Evolutionary conservation across 2,329 filamentous ascomycete species (phyloP).

Genomic region (Aureobasidium sp.): DNA sequence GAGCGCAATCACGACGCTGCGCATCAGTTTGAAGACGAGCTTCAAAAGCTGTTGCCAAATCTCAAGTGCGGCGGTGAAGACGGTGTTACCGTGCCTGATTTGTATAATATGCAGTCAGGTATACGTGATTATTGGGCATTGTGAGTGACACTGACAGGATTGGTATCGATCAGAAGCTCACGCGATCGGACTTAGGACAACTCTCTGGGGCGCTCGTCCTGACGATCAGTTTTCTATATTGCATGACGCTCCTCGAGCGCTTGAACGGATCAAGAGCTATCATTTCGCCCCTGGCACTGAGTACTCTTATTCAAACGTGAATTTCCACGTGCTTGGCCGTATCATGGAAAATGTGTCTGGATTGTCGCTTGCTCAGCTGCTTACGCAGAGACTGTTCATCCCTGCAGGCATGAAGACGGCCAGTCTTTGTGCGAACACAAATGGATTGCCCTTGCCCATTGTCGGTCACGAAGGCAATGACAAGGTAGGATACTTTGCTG

Average conservation of each 20-base stretch:
- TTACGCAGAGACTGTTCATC: constrained; percentile 34
- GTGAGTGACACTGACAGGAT: neutral
- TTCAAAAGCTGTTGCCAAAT: constrained; percentile 28
- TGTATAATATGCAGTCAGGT: constrained; percentile 39
- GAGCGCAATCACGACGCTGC: neutral
- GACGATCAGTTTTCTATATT: constrained; percentile 35
- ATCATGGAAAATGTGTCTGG: constrained; percentile 35
- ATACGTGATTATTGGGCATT: constrained; percentile 41
- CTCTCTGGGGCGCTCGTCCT: constrained; percentile 37
- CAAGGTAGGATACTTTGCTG: constrained; percentile 31
- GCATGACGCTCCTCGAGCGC: constrained; percentile 25
- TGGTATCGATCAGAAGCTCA: constrained; percentile 16
- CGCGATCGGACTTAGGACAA: constrained; percentile 21
- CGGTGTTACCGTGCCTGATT: constrained; percentile 32
- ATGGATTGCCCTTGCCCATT: constrained; percentile 33
- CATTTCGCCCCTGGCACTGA: constrained; percentile 40
- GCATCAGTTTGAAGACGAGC: constrained; percentile 21
- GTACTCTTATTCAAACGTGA: constrained; percentile 40
- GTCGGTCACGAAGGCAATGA: constrained; percentile 40
- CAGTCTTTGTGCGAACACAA: constrained; percentile 32
- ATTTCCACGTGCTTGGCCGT: constrained; percentile 36
- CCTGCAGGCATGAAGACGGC: constrained; percentile 40
- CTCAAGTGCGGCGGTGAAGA: constrained; percentile 21
- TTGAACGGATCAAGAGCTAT: constrained; percentile 29
- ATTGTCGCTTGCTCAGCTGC: constrained; percentile 30